Evolutionary conservation across 2,329 filamentous ascomycete species (phyloP), one percentile per base, ranked within the genome.

Genomic region (Ceratocystis colombiana): DNA sequence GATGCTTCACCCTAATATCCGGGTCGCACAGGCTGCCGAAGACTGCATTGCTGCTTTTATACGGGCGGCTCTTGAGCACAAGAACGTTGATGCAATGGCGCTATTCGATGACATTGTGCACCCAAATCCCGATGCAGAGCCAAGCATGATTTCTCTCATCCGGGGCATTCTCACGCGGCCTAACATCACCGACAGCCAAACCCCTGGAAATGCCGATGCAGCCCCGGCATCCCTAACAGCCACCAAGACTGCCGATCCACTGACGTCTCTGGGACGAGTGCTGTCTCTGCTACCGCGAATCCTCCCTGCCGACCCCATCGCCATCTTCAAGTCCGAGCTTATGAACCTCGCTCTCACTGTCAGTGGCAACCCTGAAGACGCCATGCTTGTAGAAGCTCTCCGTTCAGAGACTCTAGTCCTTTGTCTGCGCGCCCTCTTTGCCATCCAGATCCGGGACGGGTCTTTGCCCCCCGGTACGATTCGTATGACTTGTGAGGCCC

Each of bases 21-120:
- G 30, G 5, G 57, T 67, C 5, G 55, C 66, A 4, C 44, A 65
- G 22, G 44, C 66, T 10, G 66, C 66, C 1, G 44, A 64, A 30
- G 48, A 62, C 15, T 64, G 63, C 25, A 37, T 67, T 8, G 37
- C 48, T 5, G 59, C 63, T 17, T 64, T 65, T n/a, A 46, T 67
- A 6, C 2, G 20, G 15, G 45, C 53, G 6, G 64, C 53, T 5
- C 20, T 22, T 57, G 44, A 41, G 28, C 15, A 59, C 17, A 44
- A 65, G 25, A 17, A 61, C 44, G 25, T 10, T 1, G 64, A 48
- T 17, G 33, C 57, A 17, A 46, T 48, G 22, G 44, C n/a, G 5
- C 30, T 65, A 17, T 65, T 65, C 30, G 25, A 25, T 6, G 64
- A 44, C 20, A 37, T 65, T n/a, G 45, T 61, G 10, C n/a, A 45